Percentiles rank a stretch among this genome's conserved stretches.
phyloP scores from a whole-genome alignment of 805 yeast species.

The Blastobotrys chiropterorum region DNA sequence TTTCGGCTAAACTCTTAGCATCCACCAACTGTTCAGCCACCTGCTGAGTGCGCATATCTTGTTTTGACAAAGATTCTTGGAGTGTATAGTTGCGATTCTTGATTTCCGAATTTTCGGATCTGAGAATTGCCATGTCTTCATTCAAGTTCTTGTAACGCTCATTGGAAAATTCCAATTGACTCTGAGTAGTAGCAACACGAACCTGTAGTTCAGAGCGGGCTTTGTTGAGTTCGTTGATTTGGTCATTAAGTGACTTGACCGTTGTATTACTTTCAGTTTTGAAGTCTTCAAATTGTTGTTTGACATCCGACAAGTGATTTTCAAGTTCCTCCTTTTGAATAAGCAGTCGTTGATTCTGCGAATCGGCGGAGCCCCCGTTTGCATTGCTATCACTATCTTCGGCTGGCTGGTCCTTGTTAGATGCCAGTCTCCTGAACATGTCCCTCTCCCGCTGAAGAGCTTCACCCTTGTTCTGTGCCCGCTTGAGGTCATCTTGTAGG shows the following conservation, averaged over 20 bases:
- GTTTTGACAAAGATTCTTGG: constrained; percentile 39
- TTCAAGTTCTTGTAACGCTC: constrained; percentile 43
- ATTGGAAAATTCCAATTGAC: constrained; percentile 46
- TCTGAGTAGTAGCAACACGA: constrained; percentile 47
- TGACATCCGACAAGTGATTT: constrained; percentile 27
- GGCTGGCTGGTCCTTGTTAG: constrained; percentile 10
- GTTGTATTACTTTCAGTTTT: constrained; percentile 39
- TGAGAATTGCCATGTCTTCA: constrained; percentile 36
- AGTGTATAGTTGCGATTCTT: constrained; percentile 34
- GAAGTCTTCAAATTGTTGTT: constrained; percentile 32
- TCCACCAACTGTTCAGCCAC: constrained; percentile 52
- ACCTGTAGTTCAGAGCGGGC: constrained; percentile 45
- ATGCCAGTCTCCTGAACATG: constrained; percentile 41
- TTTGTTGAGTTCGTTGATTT: constrained; percentile 35
- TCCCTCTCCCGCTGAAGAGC: constrained; percentile 64
- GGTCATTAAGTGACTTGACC: constrained; percentile 43
- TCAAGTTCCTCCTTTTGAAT: constrained; percentile 19
- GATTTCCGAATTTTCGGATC: constrained; percentile 42
- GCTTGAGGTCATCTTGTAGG: constrained; percentile 34
- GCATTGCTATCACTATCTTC: constrained; percentile 2
- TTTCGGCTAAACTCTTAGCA: constrained; percentile 41
- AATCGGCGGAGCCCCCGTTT: constrained; percentile 2
- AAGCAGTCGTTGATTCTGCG: constrained; percentile 12
- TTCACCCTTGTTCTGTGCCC: constrained; percentile 45
- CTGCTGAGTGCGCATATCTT: constrained; percentile 44